Conservation (phyloP, 2,329 filamentous ascomycete species). For the Coleophoma cylindrospora region DNA sequence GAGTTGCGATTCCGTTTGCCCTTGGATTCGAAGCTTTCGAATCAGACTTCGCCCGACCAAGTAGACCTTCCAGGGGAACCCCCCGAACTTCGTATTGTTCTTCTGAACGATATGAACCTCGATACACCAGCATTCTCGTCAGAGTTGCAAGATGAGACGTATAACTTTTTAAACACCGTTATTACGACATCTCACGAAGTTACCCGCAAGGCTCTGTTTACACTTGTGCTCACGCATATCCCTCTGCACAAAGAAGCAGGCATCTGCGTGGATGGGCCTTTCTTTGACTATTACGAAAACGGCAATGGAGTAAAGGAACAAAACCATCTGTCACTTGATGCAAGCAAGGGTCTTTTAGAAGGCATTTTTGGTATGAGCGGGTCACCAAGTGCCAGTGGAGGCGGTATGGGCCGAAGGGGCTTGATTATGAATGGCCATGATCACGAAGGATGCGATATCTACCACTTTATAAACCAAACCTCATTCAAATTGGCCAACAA, state of each 20-base stretch:
- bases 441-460: slow-evolving; percentile 87
- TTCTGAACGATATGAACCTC: slow-evolving; percentile 91
- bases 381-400: slow-evolving; percentile 49
- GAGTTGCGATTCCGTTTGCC: slow-evolving; percentile 70
- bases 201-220: slow-evolving; percentile 61
- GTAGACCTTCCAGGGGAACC: slow-evolving; percentile 38
- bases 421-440: slow-evolving; percentile 91
- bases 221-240: slow-evolving; percentile 85
- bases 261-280: slow-evolving; percentile 77
- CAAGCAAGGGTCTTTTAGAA: slow-evolving; percentile 72
- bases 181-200: slow-evolving; percentile 60
- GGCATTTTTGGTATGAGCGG: slow-evolving; percentile 76
- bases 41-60: slow-evolving; percentile 31
- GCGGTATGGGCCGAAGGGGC: slow-evolving; percentile 65
- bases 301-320: slow-evolving; percentile 80
- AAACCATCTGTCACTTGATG: slow-evolving; percentile 75
- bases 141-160: slow-evolving; percentile 69
- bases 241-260: slow-evolving; percentile 81
- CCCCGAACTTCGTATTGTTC: slow-evolving; percentile 70
- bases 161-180: slow-evolving; percentile 67
- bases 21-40: slow-evolving; percentile 30
- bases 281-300: slow-evolving; percentile 71
- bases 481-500: slow-evolving; percentile 5
- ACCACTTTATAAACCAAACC: slow-evolving; percentile 74
- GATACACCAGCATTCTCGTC: slow-evolving; percentile 71